Evolutionary conservation across 2,329 filamentous ascomycete genomes (phyloP).

Genomic region (Fusarium staphyleae): DNA sequence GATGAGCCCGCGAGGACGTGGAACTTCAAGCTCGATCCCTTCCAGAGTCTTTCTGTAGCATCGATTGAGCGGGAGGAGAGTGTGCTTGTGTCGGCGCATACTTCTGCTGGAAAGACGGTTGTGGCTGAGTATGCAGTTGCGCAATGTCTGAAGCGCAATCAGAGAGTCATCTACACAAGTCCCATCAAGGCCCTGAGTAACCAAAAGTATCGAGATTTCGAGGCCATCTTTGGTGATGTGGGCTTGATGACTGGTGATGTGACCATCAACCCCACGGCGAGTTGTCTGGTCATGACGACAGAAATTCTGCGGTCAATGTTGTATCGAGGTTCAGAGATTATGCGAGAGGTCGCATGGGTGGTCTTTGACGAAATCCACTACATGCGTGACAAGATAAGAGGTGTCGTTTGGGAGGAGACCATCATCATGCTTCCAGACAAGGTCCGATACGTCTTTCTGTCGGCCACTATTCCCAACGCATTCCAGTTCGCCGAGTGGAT

Average conservation of each 20-base stretch:
- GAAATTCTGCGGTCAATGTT: slow-evolving; percentile 99
- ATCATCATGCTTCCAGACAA: slow-evolving; percentile 98
- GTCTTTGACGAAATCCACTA: slow-evolving; percentile 99
- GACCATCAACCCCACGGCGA: slow-evolving; percentile 98
- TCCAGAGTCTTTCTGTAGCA: slow-evolving; percentile 92
- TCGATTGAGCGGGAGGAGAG: slow-evolving; percentile 97
- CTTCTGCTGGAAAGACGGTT: slow-evolving; percentile 96
- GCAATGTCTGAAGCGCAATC: slow-evolving; percentile 95
- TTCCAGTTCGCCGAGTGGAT: slow-evolving; percentile 99
- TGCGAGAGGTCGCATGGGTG: slow-evolving; percentile 99
- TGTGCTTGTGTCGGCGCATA: slow-evolving; percentile 95
- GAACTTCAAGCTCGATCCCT: slow-evolving; percentile 93
- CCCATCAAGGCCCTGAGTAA: slow-evolving; percentile 99
- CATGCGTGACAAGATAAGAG: slow-evolving; percentile 90
- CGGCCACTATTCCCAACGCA: slow-evolving; percentile 96
- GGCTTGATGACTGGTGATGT: slow-evolving; percentile 99
- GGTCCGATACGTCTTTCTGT: slow-evolving; percentile 97
- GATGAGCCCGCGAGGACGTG: slow-evolving; percentile 83
- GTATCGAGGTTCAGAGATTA: slow-evolving; percentile 97
- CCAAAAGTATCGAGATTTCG: slow-evolving; percentile 97
- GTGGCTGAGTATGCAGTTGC: slow-evolving; percentile 98
- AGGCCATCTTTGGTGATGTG: slow-evolving; percentile 93
- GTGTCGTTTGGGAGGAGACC: slow-evolving; percentile 99
- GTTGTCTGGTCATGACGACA: slow-evolving; percentile 98
- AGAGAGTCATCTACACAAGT: slow-evolving; percentile 98